Conservation (phyloP, 345 rosid species). For the Citrus cavaleriei region DNA sequence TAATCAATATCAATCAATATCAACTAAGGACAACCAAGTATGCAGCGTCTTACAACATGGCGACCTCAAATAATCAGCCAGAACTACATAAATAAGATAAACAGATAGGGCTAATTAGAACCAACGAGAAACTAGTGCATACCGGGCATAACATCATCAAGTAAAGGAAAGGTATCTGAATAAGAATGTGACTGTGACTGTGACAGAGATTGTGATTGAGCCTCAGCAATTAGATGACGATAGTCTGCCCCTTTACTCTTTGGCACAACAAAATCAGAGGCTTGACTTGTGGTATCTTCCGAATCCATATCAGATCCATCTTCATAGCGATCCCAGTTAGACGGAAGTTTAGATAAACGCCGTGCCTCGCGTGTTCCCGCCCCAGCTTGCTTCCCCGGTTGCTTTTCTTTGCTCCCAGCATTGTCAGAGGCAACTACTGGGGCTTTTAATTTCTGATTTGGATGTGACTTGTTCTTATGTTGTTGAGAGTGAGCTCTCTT, state of each 20-base stretch:
- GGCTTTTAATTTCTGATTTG: conserved; percentile 40
- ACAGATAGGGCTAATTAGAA: background rate
- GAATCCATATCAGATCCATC: conserved; percentile 38
- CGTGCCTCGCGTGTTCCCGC: conserved; percentile 33
- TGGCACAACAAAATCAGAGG: conserved; percentile 37
- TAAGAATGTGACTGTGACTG: conserved; percentile 28
- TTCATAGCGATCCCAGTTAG: conserved; percentile 77
- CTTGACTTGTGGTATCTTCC: conserved; percentile 17
- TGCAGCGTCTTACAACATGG: background rate
- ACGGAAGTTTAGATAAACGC: conserved; percentile 44
- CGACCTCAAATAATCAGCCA: background rate
- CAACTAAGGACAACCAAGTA: background rate
- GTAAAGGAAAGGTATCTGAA: conserved; percentile 34
- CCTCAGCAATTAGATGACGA: conserved; percentile 60
- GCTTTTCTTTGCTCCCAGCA: conserved; percentile 26
- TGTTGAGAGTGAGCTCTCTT: conserved; percentile 87
- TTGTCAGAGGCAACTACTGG: conserved; percentile 9
- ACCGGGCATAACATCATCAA: conserved; percentile 66
- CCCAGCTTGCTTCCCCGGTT: conserved; percentile 34
- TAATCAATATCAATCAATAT: background rate
- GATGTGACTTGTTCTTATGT: conserved; percentile 51
- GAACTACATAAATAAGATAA: background rate
- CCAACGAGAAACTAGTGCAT: background rate
- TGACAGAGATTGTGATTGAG: conserved; percentile 43
- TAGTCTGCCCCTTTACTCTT: conserved; percentile 91